Percentiles rank a stretch among this genome's conserved stretches.
Conservation (phyloP, 441 rosid species). For the Gossypium lobatum region DNA sequence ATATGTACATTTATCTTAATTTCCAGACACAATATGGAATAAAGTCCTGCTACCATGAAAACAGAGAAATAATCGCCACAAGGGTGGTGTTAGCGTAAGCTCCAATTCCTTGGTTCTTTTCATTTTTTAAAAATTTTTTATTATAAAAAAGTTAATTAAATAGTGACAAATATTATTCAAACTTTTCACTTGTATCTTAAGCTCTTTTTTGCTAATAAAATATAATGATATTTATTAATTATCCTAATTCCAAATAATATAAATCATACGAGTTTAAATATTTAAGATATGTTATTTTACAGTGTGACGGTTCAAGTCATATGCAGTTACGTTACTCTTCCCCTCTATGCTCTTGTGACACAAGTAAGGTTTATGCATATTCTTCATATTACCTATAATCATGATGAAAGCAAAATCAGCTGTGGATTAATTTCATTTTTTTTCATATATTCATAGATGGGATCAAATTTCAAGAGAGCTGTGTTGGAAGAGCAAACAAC, state of each 20-base stretch:
- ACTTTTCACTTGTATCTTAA: no score
- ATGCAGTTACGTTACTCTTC: constrained; percentile 72
- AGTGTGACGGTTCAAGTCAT: constrained; percentile 28
- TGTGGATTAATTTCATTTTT: background rate
- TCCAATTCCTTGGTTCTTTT: background rate
- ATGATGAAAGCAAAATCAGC: background rate
- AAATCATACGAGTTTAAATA: background rate
- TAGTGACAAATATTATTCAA: no score
- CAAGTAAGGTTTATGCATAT: constrained; percentile 23
- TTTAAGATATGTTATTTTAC: background rate
- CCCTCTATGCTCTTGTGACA: constrained; percentile 67
- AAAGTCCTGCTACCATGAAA: constrained; percentile 59
- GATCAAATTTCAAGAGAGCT: constrained; percentile 48
- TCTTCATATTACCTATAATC: background rate
- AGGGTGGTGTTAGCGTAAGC: constrained; percentile 58
- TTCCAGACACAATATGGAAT: constrained; percentile 51
- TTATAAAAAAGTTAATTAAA: no score
- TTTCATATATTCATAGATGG: constrained; percentile 38
- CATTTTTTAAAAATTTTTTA: background rate
- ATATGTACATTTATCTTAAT: background rate
- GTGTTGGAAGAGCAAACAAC: constrained; percentile 28
- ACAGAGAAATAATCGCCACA: constrained; percentile 21
- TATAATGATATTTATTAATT: no score
- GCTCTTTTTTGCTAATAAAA: no score
- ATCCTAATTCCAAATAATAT: no score